phyloP scores from a whole-genome alignment of 2,329 filamentous ascomycete species.

The Dactylellina leptospora region DNA sequence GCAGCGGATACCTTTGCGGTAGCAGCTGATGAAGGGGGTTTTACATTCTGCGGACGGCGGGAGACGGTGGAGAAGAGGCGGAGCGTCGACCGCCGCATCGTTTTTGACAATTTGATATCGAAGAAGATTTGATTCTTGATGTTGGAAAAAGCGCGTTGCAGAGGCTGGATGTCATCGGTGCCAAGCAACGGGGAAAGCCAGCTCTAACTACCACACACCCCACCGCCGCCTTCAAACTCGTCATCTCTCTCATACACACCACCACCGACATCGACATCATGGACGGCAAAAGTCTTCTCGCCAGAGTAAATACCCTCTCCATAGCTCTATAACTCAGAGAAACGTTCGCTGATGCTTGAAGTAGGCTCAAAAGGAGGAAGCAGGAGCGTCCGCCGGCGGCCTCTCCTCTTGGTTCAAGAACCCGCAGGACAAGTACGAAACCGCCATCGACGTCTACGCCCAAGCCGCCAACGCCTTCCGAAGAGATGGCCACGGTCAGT shows the following conservation, averaged over 20 bases:
- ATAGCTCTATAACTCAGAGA: background rate
- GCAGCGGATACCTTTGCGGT: background rate
- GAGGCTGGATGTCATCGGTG: constrained; percentile 35
- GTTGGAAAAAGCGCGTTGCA: constrained; percentile 51
- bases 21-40: background rate
- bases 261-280: constrained; percentile 39
- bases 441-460: constrained; percentile 84
- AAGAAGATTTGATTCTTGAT: background rate
- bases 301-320: constrained; percentile 44
- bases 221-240: constrained; percentile 18
- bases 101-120: background rate
- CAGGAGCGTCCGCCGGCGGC: constrained; percentile 75
- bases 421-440: constrained; percentile 85
- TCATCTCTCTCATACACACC: background rate
- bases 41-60: constrained; percentile 21
- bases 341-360: constrained; percentile 53
- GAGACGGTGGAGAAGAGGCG: constrained; percentile 29
- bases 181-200: constrained; percentile 11
- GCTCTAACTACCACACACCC: constrained; percentile 1
- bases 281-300: constrained; percentile 58
- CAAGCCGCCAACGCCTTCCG: constrained; percentile 92
- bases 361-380: constrained; percentile 85
- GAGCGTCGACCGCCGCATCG: constrained; percentile 33
- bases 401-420: constrained; percentile 82
- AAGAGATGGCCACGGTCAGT: constrained; percentile 82